Conservation (phyloP, 106 monocot genomes). For the Acanthochlamys bracteata region DNA sequence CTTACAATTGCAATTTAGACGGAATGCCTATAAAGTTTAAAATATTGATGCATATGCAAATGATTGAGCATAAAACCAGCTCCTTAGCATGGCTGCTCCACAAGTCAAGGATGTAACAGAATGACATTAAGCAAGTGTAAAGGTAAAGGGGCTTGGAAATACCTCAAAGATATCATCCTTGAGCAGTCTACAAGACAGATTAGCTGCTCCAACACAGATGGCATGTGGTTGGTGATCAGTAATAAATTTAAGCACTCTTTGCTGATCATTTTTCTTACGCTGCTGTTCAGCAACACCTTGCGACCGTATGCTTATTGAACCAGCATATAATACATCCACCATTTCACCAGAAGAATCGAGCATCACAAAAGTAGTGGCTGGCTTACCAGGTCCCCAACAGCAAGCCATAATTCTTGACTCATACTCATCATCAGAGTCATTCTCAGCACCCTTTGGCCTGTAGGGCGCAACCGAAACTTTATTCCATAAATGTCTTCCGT, state of each 20-base stretch:
- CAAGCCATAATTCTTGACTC: conserved; percentile 73
- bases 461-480: conserved; percentile 90
- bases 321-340: conserved; percentile 86
- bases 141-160: neutral
- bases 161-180: conserved; percentile 99
- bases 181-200: conserved; percentile 56
- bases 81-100: too few species aligned
- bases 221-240: conserved; percentile 87
- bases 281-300: conserved; percentile 81
- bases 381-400: conserved; percentile 95
- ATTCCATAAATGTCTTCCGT: conserved; percentile 77
- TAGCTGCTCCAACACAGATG: conserved; percentile 80
- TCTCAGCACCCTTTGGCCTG: conserved; percentile 36
- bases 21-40: too few species aligned
- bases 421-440: conserved; percentile 51
- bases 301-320: conserved; percentile 66
- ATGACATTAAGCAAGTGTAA: too few species aligned
- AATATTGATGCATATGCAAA: too few species aligned
- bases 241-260: conserved; percentile 72
- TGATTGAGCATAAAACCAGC: too few species aligned
- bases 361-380: conserved; percentile 94
- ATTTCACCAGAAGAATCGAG: conserved; percentile 91
- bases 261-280: conserved; percentile 82
- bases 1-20: too few species aligned
- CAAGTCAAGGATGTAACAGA: too few species aligned